Base-by-base conservation (phyloP, 148 eudicot species). In the Cornus controversa region DNA sequence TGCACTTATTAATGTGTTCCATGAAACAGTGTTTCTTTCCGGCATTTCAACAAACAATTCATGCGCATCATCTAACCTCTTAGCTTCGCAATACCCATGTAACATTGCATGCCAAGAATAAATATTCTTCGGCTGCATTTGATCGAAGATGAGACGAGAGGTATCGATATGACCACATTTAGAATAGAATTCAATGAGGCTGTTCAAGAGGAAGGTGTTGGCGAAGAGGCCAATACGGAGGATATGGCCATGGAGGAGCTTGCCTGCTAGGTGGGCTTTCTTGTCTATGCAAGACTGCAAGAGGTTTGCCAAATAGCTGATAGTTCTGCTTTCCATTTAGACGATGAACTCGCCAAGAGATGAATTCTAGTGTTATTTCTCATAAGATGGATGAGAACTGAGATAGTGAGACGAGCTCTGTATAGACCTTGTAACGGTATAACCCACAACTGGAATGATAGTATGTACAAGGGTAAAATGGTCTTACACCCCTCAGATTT, bases 101-200 rank as follows among this genome's bases (percentile, higher is more conserved):
- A 90, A 73, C 89, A 91, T 82, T 25, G 94, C 82, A 77, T 92
- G 87, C 90, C 93, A 92, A 27, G 97, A 87, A 70, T 70, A 94
- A 0, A 85, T 66, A 67, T 94, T 90, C 69, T 80, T 83, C 0
- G 67, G 70, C 6, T 88, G 86, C 89, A 90, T 90, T 84, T 78
- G 71, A 37, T 89, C 86, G 66, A 94, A 94, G 78, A 94, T 64
- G 63, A 75, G 78, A 73, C 84, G 91, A 11, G 91, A 90, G n/a
- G 79, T 73, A 13, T 1, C 22, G 40, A 78, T 80, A 10, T 77
- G 69, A 58, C 84, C 80, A 65, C 94, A 89, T 87, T 90, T 90
- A 5, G 84, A 85, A 75, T 93, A 90, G 18, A 94, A 80, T 29
- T 90, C 89, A 28, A 92, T 78, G 50, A 92, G 84, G 73, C 94